Evolutionary conservation across 2,329 filamentous ascomycete species (phyloP), one percentile per base, ranked within the genome.

Genomic region (Paraphaeosphaeria sporulosa): DNA sequence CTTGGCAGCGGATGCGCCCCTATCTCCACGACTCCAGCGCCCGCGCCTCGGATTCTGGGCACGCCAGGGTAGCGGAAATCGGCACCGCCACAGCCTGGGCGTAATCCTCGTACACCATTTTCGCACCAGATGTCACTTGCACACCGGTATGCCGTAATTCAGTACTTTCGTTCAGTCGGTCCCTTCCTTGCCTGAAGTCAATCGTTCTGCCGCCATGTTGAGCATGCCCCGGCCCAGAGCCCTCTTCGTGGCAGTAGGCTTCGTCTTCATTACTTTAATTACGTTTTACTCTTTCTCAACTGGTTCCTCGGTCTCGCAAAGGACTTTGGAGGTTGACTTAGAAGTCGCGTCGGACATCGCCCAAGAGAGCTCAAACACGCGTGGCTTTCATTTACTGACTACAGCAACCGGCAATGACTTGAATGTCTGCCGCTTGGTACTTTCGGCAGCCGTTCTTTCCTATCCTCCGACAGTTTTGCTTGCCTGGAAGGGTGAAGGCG

Each of bases 81-180:
- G 48, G 48, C 48, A 38, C 48, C 48, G 48, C 48, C 48, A 51
- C 48, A 51, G 48, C n/a, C 30, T 38, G 34, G 48, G 27, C 23
- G 46, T 32, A 48, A 32, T 30, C 30, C 47, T 34, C 17, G 32
- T 50, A 30, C 30, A 34, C 47, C 27, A 19, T 34, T 3, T 27
- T 49, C 42, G 19, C 42, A 44, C 12, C 42, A 2, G 13, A n/a
- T 40, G 13, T 17, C 36, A 17, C 17, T 17, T 13, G 36, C n/a
- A 40, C 36, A 15, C 36, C 36, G 36, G 17, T 15, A 13, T 17
- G 12, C 15, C 9, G 4, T 38, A 38, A 12, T 13, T 13, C 13
- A 10, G 42, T 19, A 17, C 44, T 8, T 21, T 27, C 44, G 15
- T 17, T 23, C 44, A 30, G 17, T 21, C 19, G 13, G 44, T 47